A percentile compares a stretch with the other conserved stretches of the same genome.
Evolutionary conservation across 2,329 filamentous ascomycete genomes (phyloP).

Genomic region (Pseudogymnoascus sp.): DNA sequence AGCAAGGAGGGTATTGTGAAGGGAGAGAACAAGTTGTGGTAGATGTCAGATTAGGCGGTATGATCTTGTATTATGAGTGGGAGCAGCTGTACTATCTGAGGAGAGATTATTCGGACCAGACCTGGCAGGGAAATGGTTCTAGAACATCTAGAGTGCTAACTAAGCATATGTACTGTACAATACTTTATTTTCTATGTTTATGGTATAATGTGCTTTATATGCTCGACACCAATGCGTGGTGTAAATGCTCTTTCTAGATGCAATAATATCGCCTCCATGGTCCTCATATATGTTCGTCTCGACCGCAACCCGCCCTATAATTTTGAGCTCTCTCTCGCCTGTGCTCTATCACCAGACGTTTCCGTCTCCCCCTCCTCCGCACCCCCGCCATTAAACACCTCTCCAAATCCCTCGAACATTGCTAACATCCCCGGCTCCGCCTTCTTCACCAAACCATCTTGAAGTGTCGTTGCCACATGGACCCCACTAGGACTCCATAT

Average conservation of each 20-base stretch:
- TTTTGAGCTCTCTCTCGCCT: background rate
- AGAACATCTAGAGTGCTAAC: constrained; percentile 2
- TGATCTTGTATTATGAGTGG: constrained; percentile 11
- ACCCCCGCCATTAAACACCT: background rate
- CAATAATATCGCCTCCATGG: background rate
- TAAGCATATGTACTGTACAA: constrained; percentile 6
- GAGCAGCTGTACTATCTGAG: background rate
- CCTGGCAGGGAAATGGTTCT: background rate
- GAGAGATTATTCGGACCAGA: background rate
- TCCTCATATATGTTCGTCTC: background rate
- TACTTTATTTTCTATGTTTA: constrained; percentile 2
- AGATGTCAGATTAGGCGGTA: constrained; percentile 15
- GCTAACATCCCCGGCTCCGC: constrained; percentile 9
- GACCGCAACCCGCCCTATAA: background rate
- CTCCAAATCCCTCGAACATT: constrained; percentile 6
- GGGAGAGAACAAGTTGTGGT: constrained; percentile 28
- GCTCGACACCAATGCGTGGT: background rate
- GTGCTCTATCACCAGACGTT: background rate
- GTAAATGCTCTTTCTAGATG: background rate
- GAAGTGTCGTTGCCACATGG: constrained; percentile 39
- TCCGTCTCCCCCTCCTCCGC: background rate
- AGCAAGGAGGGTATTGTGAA: constrained; percentile 14
- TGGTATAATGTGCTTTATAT: constrained; percentile 2
- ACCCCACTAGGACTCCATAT: constrained; percentile 33
- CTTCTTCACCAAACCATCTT: constrained; percentile 38